Percentiles rank a stretch among this genome's conserved stretches.
phyloP scores from a whole-genome alignment of 768 basidiomycete species.

The Pholiota conissans region DNA sequence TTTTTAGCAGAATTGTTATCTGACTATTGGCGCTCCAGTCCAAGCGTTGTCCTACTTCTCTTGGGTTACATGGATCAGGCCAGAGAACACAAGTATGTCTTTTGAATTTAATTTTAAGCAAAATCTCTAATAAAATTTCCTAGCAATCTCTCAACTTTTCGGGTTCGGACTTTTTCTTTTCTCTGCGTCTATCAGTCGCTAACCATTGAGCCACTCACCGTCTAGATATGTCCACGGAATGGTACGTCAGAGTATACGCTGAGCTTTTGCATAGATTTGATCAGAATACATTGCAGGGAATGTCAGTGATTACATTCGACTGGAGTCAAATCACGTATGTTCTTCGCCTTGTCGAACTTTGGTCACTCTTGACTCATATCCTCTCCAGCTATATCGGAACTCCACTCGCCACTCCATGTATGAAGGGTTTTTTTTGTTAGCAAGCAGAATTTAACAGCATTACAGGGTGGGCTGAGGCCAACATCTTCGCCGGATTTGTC shows the following conservation, averaged over 20 bases:
- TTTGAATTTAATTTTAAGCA: background rate
- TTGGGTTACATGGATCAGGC: slow-evolving; percentile 58
- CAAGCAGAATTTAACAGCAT: background rate
- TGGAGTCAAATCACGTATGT: slow-evolving; percentile 62
- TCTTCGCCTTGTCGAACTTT: background rate
- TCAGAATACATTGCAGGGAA: slow-evolving; percentile 28
- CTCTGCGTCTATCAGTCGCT: background rate
- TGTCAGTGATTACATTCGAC: slow-evolving; percentile 49
- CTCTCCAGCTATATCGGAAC: slow-evolving; percentile 43
- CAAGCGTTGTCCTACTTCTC: slow-evolving; percentile 58
- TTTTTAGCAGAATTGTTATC: background rate
- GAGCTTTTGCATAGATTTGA: slow-evolving; percentile 24
- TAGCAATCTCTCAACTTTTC: slow-evolving; percentile 47
- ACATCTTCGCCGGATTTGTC: slow-evolving; percentile 57
- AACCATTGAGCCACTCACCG: no score
- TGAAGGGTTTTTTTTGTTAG: slow-evolving; percentile 1
- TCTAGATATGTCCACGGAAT: slow-evolving; percentile 47
- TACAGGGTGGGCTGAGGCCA: slow-evolving; percentile 70
- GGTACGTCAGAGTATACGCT: slow-evolving; percentile 36
- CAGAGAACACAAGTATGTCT: slow-evolving; percentile 43
- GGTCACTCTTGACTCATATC: background rate
- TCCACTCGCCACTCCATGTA: slow-evolving; percentile 50
- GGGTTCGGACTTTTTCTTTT: slow-evolving; percentile 31
- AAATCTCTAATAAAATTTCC: background rate
- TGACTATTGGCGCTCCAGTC: slow-evolving; percentile 23